Evolutionary conservation across 2,329 filamentous ascomycete species (phyloP).

Genomic region (Penicillium paneum): DNA sequence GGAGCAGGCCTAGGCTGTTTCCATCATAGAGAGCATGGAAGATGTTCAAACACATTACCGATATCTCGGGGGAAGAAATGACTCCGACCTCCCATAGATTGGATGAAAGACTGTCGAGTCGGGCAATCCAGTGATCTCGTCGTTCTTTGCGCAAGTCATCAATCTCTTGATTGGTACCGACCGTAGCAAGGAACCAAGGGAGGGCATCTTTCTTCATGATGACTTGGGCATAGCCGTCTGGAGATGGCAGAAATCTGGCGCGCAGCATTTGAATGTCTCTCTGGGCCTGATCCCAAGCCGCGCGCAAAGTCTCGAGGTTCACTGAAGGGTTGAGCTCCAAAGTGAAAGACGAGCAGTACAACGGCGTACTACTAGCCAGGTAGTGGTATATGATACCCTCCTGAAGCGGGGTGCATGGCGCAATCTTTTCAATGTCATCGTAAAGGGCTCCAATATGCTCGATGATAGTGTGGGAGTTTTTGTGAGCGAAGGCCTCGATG

Average conservation of each 20-base stretch:
- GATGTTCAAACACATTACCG: slow-evolving; percentile 61
- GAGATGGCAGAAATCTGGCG: slow-evolving; percentile 68
- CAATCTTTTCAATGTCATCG: slow-evolving; percentile 65
- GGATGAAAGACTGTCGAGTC: slow-evolving; percentile 47
- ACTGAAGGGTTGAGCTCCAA: slow-evolving; percentile 53
- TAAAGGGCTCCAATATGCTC: slow-evolving; percentile 51
- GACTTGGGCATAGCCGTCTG: slow-evolving; percentile 74
- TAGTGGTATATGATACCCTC: slow-evolving; percentile 78
- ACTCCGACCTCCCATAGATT: slow-evolving; percentile 36
- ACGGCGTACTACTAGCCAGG: slow-evolving; percentile 52
- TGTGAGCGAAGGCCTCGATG: slow-evolving; percentile 63
- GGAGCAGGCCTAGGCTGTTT: slow-evolving; percentile 67
- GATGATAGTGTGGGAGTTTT: slow-evolving; percentile 54
- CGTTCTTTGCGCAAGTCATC: slow-evolving; percentile 35
- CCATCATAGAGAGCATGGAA: slow-evolving; percentile 91
- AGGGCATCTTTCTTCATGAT: slow-evolving; percentile 50
- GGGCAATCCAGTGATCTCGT: slow-evolving; percentile 53
- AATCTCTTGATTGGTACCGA: slow-evolving; percentile 31
- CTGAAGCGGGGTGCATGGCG: slow-evolving; percentile 81
- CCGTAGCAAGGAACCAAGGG: slow-evolving; percentile 45
- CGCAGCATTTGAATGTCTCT: slow-evolving; percentile 62
- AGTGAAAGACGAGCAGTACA: slow-evolving; percentile 76
- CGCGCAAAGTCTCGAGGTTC: slow-evolving; percentile 49
- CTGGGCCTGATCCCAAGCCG: slow-evolving; percentile 58
- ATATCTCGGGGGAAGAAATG: slow-evolving; percentile 23